Percentiles rank a stretch among this genome's conserved stretches.
Evolutionary conservation across 129 eudicot genomes (phyloP).

Genomic region (Artemisia annua): DNA sequence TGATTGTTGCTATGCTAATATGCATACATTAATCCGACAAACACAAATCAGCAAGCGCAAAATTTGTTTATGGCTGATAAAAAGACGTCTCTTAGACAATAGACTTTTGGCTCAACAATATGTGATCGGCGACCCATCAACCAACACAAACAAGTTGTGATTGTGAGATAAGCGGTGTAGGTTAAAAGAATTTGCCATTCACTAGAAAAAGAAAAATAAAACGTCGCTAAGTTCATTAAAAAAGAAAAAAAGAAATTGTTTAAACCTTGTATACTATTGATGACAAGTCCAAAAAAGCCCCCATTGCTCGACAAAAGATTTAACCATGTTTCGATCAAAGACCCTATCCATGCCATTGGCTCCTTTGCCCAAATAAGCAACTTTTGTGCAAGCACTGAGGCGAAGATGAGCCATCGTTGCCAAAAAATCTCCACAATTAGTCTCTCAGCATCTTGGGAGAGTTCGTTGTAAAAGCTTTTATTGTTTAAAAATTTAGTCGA

Average conservation of each 20-base stretch:
- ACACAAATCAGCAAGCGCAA: no score
- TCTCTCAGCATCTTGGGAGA: conserved; percentile 7
- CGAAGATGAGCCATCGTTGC: conserved; percentile 53
- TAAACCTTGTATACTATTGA: conserved; percentile 45
- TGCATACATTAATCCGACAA: no score
- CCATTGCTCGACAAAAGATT: conserved; percentile 58
- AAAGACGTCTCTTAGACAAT: no score
- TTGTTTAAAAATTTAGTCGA: conserved; percentile 30
- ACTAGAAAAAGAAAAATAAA: background rate
- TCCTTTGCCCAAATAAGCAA: conserved; percentile 25
- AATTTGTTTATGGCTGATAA: no score
- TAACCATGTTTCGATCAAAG: conserved; percentile 40
- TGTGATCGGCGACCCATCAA: no score
- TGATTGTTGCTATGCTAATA: no score
- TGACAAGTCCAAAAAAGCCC: conserved; percentile 45
- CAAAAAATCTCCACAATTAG: conserved; percentile 5
- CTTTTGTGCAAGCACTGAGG: conserved; percentile 53
- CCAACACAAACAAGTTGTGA: no score
- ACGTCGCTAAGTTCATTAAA: no score
- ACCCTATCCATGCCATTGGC: conserved; percentile 54
- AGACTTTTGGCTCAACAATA: no score
- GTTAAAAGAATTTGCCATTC: no score
- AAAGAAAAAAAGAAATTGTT: no score
- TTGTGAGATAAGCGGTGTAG: no score
- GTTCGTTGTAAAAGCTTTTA: conserved; percentile 32